Evolutionary conservation across 2,329 filamentous ascomycete genomes (phyloP), one percentile per base, ranked within the genome.

Genomic region (Graphilbum fragrans): DNA sequence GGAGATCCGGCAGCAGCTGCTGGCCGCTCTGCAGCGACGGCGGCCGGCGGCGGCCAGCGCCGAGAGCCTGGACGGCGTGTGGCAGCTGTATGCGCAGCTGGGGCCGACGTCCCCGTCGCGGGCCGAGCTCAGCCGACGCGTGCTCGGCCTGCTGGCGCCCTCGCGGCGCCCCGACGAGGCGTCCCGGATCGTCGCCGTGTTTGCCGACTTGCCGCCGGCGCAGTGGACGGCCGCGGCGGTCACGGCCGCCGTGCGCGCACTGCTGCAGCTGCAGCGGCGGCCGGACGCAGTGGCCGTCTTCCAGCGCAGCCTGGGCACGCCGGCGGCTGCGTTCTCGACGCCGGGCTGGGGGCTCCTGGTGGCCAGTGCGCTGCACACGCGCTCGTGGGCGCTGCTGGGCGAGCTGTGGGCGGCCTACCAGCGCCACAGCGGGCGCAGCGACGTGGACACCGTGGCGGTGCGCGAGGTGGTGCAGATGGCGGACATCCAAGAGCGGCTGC

Each of bases 321-420:
- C 27, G 6, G 31, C 36, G 0, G 32, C 40, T 7, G 40, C 3
- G 16, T 25, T 3, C 19, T 14, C n/a, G 11, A 2, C n/a, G 56
- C 1, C 60, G 7, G 67, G 65, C 2, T 50, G 74, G 7, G 67
- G 70, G 35, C 52, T 62, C 17, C 47, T 74, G 6, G 47, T 71
- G 17, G 55, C 63, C 8, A 55, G 63, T 36, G 59, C 60, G 2
- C 56, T 74, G 27, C 53, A 48, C 23, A 52, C 52, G 3, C 48
- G 50, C 11, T 50, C 58, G 4, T 70, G 65, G 66, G 35, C 54
- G 2, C 41, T 50, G 14, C 46, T 63, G 1, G 45, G 61, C n/a
- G 51, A 60, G 9, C 49, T 59, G 0, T 69, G 64, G 65, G 39
- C 53, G 18, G 46, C 54, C 1, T 66, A 61, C 46, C 22, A 32